Percentiles rank a stretch among this genome's conserved stretches.
These are phyloP conservation scores for Didymella exigua DNA, from an alignment of 2,329 filamentous ascomycete genomes.

Conservation along the genomic window DNA sequence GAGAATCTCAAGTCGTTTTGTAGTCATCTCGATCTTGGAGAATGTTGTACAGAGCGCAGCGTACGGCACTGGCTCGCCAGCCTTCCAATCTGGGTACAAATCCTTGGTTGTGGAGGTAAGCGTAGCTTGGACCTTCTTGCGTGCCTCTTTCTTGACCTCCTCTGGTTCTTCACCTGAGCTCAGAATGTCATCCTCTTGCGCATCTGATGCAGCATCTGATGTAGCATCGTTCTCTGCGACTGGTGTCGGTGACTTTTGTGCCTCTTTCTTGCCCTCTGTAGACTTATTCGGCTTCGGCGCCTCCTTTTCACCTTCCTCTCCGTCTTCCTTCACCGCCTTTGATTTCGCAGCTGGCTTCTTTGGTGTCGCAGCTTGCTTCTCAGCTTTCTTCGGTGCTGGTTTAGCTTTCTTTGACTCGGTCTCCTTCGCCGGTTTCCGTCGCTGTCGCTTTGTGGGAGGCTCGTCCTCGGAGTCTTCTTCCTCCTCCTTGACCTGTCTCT, in stretches of 20 bases:
- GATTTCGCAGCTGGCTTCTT: slow-evolving; percentile 20
- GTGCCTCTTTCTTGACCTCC: slow-evolving; percentile 72
- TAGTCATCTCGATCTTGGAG: slow-evolving; percentile 91
- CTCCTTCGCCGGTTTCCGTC: slow-evolving; percentile 37
- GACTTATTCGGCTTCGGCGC: slow-evolving; percentile 20
- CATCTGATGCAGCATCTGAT: slow-evolving; percentile 29
- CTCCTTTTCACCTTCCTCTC: slow-evolving; percentile 32
- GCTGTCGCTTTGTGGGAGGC: slow-evolving; percentile 44
- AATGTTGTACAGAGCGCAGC: slow-evolving; percentile 94
- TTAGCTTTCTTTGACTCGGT: slow-evolving; percentile 17
- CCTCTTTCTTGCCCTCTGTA: slow-evolving; percentile 25
- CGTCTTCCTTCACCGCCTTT: slow-evolving; percentile 17
- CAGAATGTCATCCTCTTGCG: slow-evolving; percentile 47
- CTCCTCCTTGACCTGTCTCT: slow-evolving; percentile 35
- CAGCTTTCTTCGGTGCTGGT: slow-evolving; percentile 21
- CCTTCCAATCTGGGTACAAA: slow-evolving; percentile 93
- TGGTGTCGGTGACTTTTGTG: slow-evolving; percentile 32
- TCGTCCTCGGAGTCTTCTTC: slow-evolving; percentile 46
- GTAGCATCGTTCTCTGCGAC: slow-evolving; percentile 26
- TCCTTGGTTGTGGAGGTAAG: slow-evolving; percentile 73
- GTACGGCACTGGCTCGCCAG: slow-evolving; percentile 88
- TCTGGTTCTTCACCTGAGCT: slow-evolving; percentile 71
- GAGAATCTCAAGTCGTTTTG: slow-evolving; percentile 85
- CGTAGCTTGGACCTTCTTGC: slow-evolving; percentile 79
- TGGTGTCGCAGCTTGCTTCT: slow-evolving; percentile 21